Evolutionary conservation across 805 yeast species (phyloP).

Genomic region (Saccharomycopsis fermentans): DNA sequence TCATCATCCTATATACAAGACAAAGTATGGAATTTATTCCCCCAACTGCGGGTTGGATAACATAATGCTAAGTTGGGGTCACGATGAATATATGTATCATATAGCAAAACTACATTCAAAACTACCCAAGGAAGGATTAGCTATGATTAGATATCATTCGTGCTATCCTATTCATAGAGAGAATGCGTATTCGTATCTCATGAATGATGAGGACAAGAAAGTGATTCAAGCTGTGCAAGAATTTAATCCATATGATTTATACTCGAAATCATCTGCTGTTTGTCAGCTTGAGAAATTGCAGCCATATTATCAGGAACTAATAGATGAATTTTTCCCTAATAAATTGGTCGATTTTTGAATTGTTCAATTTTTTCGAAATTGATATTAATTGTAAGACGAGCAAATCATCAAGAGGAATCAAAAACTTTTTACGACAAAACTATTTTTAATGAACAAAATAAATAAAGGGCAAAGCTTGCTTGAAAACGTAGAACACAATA

Average conservation of each 20-base stretch:
- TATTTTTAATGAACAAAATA: not conserved
- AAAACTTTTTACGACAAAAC: too few species aligned
- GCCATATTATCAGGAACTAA: slow-evolving; percentile 50
- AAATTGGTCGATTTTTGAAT: slow-evolving; percentile 43
- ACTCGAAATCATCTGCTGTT: slow-evolving; percentile 47
- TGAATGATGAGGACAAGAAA: slow-evolving; percentile 51
- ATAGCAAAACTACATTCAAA: slow-evolving; percentile 55
- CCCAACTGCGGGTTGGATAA: slow-evolving; percentile 57
- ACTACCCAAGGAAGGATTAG: slow-evolving; percentile 55
- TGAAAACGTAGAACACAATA: not conserved
- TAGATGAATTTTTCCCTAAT: slow-evolving; percentile 57
- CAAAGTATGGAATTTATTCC: slow-evolving; percentile 57
- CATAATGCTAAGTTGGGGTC: slow-evolving; percentile 72
- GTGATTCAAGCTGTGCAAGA: slow-evolving; percentile 56
- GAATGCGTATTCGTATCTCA: slow-evolving; percentile 50
- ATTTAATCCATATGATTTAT: slow-evolving; percentile 59
- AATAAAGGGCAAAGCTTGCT: slow-evolving; percentile 4
- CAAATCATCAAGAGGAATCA: too few species aligned
- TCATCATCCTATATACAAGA: slow-evolving; percentile 51
- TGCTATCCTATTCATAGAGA: slow-evolving; percentile 74
- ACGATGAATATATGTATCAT: slow-evolving; percentile 70
- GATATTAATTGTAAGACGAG: too few species aligned
- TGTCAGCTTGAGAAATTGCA: slow-evolving; percentile 42
- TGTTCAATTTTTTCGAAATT: not conserved
- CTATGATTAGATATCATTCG: slow-evolving; percentile 68